Evolutionary conservation across 805 yeast species (phyloP), one percentile per base, ranked within the genome.

Genomic region (Candida oleophila): DNA sequence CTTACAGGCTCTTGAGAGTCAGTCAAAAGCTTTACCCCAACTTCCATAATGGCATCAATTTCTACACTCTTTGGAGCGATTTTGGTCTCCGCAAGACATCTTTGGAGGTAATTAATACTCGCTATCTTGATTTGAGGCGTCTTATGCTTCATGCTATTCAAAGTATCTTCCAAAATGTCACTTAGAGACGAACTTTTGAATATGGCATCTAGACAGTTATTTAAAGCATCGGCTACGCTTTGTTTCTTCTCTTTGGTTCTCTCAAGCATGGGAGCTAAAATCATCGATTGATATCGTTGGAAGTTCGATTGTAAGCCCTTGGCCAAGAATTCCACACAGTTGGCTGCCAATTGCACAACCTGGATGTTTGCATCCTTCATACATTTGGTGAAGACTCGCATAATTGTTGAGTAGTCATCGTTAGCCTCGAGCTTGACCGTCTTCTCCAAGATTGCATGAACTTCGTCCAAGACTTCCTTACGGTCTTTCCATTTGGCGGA

Each of bases 401-500:
- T 66, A n/a, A 91, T 64, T 2, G 76, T 83, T 4, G 76, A 52
- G 63, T 84, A 89, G 60, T 91, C 95, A 44, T 72, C 87, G 30
- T 71, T 73, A 7, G 70, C 65, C n/a, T 69, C 71, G 41, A 83
- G 58, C 52, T 76, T 83, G 39, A 83, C 71, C 1, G 81, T 80
- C 38, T 85, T 82, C 19, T 70, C 66, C 22, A 81, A 68, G 11
- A 71, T 66, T 30, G 72, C 75, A 28, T 63, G 52, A 2, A 78
- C 74, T 51, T 82, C 90, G 41, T 88, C 92, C 46, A 94, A 71
- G 0, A 79, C 89, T 54, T 88, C 97, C 48, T 87, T 89, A 51
- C 99, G 76, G 44, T 91, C 97, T 60, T 90, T 89, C 99, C 99
- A 94, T 57, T 85, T 83, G 0, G 82, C 50, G 1, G 91, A 83